phyloP scores from a whole-genome alignment of 2,329 filamentous ascomycete species.

The Epichloe sibirici region DNA sequence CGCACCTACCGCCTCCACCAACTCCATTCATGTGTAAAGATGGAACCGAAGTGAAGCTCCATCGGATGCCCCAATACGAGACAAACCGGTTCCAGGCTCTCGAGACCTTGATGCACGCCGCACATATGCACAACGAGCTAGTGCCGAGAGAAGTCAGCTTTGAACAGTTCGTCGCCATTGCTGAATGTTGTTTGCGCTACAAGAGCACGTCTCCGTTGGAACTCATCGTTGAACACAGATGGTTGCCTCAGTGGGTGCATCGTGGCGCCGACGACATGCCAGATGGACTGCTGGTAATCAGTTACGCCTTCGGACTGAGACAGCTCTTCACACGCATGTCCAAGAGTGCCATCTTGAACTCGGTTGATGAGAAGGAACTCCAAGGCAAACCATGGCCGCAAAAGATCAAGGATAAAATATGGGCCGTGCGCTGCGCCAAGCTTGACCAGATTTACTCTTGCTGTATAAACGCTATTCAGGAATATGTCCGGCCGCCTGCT shows the following conservation, averaged over 20 bases:
- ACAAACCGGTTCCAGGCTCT: constrained; percentile 28
- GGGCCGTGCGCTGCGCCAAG: constrained; percentile 35
- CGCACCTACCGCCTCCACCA: constrained; percentile 23
- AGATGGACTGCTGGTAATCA: constrained; percentile 37
- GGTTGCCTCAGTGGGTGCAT: constrained; percentile 40
- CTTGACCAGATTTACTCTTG: constrained; percentile 36
- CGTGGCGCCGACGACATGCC: constrained; percentile 34
- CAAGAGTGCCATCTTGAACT: constrained; percentile 35
- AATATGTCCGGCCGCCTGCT: constrained; percentile 28
- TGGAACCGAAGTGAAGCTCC: constrained; percentile 32
- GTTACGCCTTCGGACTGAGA: constrained; percentile 38
- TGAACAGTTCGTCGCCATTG: constrained; percentile 37
- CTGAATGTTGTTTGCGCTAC: constrained; percentile 37
- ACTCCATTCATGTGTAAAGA: constrained; percentile 28
- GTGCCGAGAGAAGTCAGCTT: constrained; percentile 35
- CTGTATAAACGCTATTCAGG: constrained; percentile 30
- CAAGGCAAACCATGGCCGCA: constrained; percentile 33
- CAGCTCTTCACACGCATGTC: constrained; percentile 37
- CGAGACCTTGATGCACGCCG: constrained; percentile 37
- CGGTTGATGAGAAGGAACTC: constrained; percentile 30
- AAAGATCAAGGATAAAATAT: constrained; percentile 35
- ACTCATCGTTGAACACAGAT: constrained; percentile 35
- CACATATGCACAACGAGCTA: constrained; percentile 35
- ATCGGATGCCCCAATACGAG: constrained; percentile 41
- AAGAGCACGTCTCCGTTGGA: constrained; percentile 40